Percentiles rank a stretch among this genome's conserved stretches.
These are phyloP conservation scores for Cryptococcus hybrid DNA, from an alignment of 1,284 basidiomycete species.

Conservation along the genomic window DNA sequence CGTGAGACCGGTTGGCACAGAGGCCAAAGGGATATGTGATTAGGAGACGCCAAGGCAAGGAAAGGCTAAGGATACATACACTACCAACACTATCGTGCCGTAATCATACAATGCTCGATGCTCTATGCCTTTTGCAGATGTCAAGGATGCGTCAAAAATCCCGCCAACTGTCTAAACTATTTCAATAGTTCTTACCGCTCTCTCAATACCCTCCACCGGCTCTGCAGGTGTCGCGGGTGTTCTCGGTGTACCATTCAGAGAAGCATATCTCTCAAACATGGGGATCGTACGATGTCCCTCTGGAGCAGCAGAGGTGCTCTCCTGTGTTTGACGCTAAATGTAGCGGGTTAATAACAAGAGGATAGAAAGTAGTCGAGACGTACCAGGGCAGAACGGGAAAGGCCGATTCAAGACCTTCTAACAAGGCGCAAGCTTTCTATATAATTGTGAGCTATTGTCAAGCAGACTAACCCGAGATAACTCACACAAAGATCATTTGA, in stretches of 20 bases:
- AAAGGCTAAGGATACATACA: no score
- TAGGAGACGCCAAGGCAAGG: no score
- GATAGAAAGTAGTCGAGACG: constrained; percentile 3
- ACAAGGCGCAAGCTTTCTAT: constrained; percentile 78
- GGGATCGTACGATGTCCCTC: constrained; percentile 48
- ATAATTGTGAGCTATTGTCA: background rate
- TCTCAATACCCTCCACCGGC: constrained; percentile 37
- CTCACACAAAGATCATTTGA: constrained; percentile 76
- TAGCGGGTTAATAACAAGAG: background rate
- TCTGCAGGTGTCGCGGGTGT: constrained; percentile 1
- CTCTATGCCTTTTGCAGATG: no score
- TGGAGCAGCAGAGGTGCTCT: constrained; percentile 22
- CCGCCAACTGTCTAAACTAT: constrained; percentile 7
- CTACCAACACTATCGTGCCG: no score
- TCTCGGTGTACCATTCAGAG: constrained; percentile 2
- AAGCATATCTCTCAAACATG: constrained; percentile 39
- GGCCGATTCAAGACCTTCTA: constrained; percentile 85
- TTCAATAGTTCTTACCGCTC: constrained; percentile 28
- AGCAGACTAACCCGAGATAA: background rate
- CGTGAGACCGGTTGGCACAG: no score
- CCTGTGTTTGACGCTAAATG: constrained; percentile 31
- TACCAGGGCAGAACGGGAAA: constrained; percentile 59
- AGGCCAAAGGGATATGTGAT: no score
- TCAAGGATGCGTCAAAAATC: no score
- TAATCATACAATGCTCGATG: no score